Percentiles rank a stretch among this genome's conserved stretches.
Conservation (phyloP, 2,329 filamentous ascomycete species). For the Fusarium longipes region DNA sequence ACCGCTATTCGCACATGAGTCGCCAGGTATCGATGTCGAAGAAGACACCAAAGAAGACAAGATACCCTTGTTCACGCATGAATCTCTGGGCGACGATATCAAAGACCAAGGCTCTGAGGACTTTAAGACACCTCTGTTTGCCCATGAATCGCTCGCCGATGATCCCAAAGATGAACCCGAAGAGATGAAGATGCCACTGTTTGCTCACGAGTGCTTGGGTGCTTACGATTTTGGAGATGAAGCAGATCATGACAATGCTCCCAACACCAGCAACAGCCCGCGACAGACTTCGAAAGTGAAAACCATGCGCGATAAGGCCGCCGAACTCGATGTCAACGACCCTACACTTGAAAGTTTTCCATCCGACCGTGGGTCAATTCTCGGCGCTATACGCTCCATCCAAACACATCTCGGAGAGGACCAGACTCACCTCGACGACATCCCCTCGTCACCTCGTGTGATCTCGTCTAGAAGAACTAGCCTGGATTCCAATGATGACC, state of each 20-base stretch:
- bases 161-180: slow-evolving; percentile 28
- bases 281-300: slow-evolving; percentile 27
- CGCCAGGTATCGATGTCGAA: slow-evolving; percentile 54
- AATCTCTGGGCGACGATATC: slow-evolving; percentile 56
- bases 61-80: slow-evolving; percentile 60
- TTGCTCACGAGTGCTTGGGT: slow-evolving; percentile 61
- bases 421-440: slow-evolving; percentile 51
- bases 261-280: slow-evolving; percentile 32
- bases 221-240: slow-evolving; percentile 53
- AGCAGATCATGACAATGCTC: slow-evolving; percentile 45
- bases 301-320: slow-evolving; percentile 32
- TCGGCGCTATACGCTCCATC: slow-evolving; percentile 59
- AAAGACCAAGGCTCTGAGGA: slow-evolving; percentile 50
- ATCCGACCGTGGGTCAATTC: slow-evolving; percentile 57
- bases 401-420: slow-evolving; percentile 58
- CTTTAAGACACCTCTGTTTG: slow-evolving; percentile 34
- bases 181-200: slow-evolving; percentile 54
- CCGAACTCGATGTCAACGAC: slow-evolving; percentile 55
- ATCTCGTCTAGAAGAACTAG: slow-evolving; percentile 51
- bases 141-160: slow-evolving; percentile 21
- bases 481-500: slow-evolving; percentile 54
- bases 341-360: slow-evolving; percentile 63
- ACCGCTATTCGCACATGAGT: slow-evolving; percentile 61
- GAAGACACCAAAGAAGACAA: slow-evolving; percentile 44
- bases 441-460: slow-evolving; percentile 52